Percentiles rank a stretch among this genome's conserved stretches.
Evolutionary conservation across 306 rosid genomes (phyloP).

Genomic region (Calophaca sinica): DNA sequence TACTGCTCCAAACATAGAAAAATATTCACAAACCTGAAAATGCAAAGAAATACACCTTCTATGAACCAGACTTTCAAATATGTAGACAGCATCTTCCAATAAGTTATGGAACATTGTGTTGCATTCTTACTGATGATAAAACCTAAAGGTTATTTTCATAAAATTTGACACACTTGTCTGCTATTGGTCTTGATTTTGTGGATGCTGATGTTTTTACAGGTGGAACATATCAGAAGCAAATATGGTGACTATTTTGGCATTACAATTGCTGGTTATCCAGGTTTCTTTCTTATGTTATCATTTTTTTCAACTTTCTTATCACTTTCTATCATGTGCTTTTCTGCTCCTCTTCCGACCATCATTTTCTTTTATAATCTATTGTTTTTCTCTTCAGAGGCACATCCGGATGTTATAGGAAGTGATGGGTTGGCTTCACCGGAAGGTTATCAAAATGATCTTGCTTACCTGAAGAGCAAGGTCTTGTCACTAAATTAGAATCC

Average conservation of each 20-base stretch:
- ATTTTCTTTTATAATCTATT: conserved; percentile 34
- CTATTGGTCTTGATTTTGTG: conserved; percentile 38
- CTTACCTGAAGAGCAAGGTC: conserved; percentile 88
- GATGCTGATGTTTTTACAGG: conserved; percentile 54
- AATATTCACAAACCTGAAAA: conserved; percentile 12
- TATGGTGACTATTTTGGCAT: conserved; percentile 95
- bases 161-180: conserved; percentile 29
- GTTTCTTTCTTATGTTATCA: conserved; percentile 45
- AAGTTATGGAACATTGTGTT: conserved; percentile 23
- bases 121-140: conserved; percentile 34
- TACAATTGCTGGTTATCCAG: conserved; percentile 98
- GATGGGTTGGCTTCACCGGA: conserved; percentile 81
- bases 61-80: background rate
- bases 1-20: conserved; percentile 10
- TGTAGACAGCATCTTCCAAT: conserved; percentile 10
- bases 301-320: conserved; percentile 31
- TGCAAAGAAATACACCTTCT: conserved; percentile 30
- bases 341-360: conserved; percentile 6
- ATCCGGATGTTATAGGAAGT: conserved; percentile 80
- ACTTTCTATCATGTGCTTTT: background rate
- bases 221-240: conserved; percentile 74
- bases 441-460: conserved; percentile 80
- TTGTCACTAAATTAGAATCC: conserved; percentile 20
- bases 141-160: conserved; percentile 20
- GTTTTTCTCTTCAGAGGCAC: conserved; percentile 70